Evolutionary conservation across 352 stramenopile species (phyloP).

Genomic region (Blastocystis sp.): DNA sequence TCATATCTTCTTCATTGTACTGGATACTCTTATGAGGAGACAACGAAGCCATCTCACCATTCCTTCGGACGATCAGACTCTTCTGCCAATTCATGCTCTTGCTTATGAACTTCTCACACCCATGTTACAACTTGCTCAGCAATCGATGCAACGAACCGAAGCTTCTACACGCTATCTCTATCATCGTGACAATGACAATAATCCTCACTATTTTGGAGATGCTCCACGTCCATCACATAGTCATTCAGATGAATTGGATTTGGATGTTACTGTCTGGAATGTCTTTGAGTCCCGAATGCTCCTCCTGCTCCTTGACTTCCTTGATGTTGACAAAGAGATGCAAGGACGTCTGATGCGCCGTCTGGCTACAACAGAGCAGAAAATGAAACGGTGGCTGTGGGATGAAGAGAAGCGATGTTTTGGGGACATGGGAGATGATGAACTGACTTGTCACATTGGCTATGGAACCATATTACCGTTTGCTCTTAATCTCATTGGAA

Average conservation of each 20-base stretch:
- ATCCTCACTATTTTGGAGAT: too few species aligned
- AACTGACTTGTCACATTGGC: neutral
- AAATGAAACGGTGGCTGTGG: neutral
- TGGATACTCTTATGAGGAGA: too few species aligned
- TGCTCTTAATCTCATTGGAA: neutral
- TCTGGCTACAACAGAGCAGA: neutral
- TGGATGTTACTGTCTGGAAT: neutral
- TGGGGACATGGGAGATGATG: neutral
- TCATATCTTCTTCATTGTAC: too few species aligned
- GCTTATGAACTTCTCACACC: neutral
- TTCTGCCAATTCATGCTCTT: neutral
- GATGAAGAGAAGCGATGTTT: neutral
- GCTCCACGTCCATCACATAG: neutral
- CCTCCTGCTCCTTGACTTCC: neutral
- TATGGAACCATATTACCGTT: neutral
- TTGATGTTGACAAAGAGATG: neutral
- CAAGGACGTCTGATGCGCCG: neutral
- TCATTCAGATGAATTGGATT: too few species aligned
- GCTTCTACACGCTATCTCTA: neutral
- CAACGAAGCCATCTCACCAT: too few species aligned
- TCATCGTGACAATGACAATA: too few species aligned
- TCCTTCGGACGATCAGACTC: neutral
- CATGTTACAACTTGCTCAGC: neutral
- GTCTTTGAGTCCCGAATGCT: neutral
- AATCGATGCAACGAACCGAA: neutral